Conservation (phyloP, 805 yeast genomes). For the Zygotorulaspora chibaensis region DNA sequence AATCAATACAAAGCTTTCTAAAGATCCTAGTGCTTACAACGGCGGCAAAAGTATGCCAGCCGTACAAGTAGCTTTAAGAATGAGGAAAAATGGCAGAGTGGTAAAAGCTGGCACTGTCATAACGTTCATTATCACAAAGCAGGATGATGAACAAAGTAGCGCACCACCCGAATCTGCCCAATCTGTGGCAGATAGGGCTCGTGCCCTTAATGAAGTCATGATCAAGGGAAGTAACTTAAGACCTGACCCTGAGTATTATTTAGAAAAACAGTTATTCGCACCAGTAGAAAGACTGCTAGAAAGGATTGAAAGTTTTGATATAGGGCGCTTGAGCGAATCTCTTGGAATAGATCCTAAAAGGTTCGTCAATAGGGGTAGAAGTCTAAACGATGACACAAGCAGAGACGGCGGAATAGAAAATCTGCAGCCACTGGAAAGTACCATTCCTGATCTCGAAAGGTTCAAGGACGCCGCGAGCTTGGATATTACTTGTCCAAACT, state of each 20-base stretch:
- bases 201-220: constrained; percentile 71
- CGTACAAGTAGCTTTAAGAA: constrained; percentile 83
- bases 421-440: constrained; percentile 74
- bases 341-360: constrained; percentile 73
- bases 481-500: constrained; percentile 51
- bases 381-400: constrained; percentile 25
- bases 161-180: constrained; percentile 9
- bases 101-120: constrained; percentile 87
- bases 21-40: constrained; percentile 82
- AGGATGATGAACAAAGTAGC: constrained; percentile 30
- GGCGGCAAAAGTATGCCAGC: constrained; percentile 79
- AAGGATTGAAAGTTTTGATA: constrained; percentile 81
- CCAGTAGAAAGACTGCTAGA: constrained; percentile 87
- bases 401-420: constrained; percentile 35
- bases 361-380: constrained; percentile 41
- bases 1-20: constrained; percentile 83
- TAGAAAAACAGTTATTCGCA: constrained; percentile 84
- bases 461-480: constrained; percentile 62
- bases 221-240: constrained; percentile 44
- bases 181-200: constrained; percentile 74
- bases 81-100: constrained; percentile 78
- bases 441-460: constrained; percentile 75
- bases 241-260: constrained; percentile 75
- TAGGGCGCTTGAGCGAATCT: constrained; percentile 67
- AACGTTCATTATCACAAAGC: constrained; percentile 69